Evolutionary conservation across 441 rosid species (phyloP), one percentile per base, ranked within the genome.

Genomic region (Erodium trifolium): DNA sequence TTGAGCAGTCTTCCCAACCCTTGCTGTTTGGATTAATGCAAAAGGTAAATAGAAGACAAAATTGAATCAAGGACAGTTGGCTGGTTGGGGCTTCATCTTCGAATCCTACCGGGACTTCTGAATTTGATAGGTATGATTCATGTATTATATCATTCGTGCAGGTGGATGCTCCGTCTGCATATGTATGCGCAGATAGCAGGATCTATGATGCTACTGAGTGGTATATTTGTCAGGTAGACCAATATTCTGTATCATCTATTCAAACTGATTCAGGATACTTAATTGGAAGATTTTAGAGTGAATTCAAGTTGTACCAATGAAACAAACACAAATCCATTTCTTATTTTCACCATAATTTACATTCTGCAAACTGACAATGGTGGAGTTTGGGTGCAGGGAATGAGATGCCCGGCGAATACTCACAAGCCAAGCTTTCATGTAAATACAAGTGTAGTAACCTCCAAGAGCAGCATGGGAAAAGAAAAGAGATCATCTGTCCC

Each of bases 401-500:
- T 91, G 98, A 86, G 94, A 81, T 94, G 92, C 80, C 82, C 86
- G 12, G 86, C 97, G n/a, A 92, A 94, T 79, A 86, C 89, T 1
- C 97, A 92, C 86, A 94, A 90, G 83, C 91, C 98, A 29, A 87
- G 94, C 78, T 94, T 94, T 78, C 99, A 94, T 64, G 97, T 94
- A 73, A 94, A 88, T 77, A 85, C 98, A 1, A 86, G 87, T 35
- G 70, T 87, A 18, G 82, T 85, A 45, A 69, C 88, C 39, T 47
- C 55, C 55, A 92, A 82, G 79, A 89, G 76, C 55, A 65, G 37
- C 51, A 39, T 77, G 0, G 43, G 84, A 71, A 82, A 88, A 78
- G 96, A 90, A 78, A 69, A 86, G 31, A 79, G 81, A 65, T 74
- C 93, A 65, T 74, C 93, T 19, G 89, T 89, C 51, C 90, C 82